Conservation (phyloP, 2,329 filamentous ascomycete species). For the Macrophomina phaseolina region DNA sequence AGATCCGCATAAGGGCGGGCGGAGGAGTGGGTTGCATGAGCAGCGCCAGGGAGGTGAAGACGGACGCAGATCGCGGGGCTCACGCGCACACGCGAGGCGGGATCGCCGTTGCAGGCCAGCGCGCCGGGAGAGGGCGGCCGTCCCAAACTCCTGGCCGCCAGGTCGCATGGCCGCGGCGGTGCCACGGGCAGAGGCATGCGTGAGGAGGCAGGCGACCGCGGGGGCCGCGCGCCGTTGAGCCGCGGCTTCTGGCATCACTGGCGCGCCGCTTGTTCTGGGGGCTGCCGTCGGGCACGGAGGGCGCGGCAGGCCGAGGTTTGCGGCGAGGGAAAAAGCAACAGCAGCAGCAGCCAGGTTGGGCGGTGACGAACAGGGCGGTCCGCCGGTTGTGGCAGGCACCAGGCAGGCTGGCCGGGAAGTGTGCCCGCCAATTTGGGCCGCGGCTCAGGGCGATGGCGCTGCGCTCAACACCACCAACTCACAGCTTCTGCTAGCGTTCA, state of each 20-base stretch:
- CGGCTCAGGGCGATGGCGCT: not conserved
- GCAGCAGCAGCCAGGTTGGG: too few relatives aligned
- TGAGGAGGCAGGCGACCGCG: not conserved
- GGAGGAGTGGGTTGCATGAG: slow-evolving; percentile 2
- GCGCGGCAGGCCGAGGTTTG: too few relatives aligned
- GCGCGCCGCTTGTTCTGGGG: too few relatives aligned
- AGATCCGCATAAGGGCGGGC: slow-evolving; percentile 11
- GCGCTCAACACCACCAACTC: slow-evolving; percentile 6
- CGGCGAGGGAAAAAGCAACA: too few relatives aligned
- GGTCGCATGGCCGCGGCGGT: not conserved
- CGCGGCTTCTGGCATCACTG: not conserved
- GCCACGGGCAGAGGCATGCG: slow-evolving; percentile 1
- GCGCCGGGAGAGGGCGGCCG: slow-evolving; percentile 5
- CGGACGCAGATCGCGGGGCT: slow-evolving; percentile 12
- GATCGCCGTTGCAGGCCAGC: slow-evolving; percentile 19
- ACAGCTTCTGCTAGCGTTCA: not conserved
- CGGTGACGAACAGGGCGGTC: too few relatives aligned
- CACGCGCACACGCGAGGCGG: slow-evolving; percentile 20
- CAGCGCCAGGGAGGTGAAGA: slow-evolving; percentile 8
- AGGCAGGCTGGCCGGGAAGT: not conserved
- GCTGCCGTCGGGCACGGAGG: not conserved
- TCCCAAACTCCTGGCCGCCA: not conserved
- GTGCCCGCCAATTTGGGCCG: slow-evolving; percentile 11
- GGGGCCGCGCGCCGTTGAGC: not conserved
- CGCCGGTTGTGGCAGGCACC: too few relatives aligned